Conservation (phyloP, 2,329 filamentous ascomycete genomes). For the Botryotinia globosa region DNA sequence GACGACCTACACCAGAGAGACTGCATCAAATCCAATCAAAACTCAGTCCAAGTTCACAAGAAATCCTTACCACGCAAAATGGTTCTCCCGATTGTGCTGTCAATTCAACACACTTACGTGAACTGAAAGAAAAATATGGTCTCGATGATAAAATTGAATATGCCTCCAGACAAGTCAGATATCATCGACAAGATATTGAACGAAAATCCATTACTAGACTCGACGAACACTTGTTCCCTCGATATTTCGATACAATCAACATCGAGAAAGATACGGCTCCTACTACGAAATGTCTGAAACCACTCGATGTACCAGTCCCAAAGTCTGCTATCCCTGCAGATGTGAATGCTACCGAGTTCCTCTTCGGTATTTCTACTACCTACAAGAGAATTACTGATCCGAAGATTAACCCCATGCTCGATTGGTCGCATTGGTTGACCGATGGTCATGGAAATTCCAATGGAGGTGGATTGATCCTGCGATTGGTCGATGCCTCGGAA, state of each 20-base stretch:
- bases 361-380: constrained; percentile 59
- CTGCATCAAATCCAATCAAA: constrained; percentile 23
- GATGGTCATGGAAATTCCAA: constrained; percentile 55
- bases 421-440: constrained; percentile 61
- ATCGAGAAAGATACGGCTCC: constrained; percentile 43
- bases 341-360: constrained; percentile 55
- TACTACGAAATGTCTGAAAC: constrained; percentile 48
- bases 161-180: constrained; percentile 54
- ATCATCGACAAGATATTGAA: constrained; percentile 49
- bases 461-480: constrained; percentile 54
- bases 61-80: constrained; percentile 10
- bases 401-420: constrained; percentile 52
- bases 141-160: constrained; percentile 54
- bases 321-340: constrained; percentile 50
- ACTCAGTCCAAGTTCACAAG: constrained; percentile 18
- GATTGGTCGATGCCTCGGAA: constrained; percentile 52
- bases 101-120: constrained; percentile 47
- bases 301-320: constrained; percentile 51
- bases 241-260: constrained; percentile 49
- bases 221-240: constrained; percentile 46
- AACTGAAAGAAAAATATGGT: constrained; percentile 47
- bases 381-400: constrained; percentile 53
- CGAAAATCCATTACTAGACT: constrained; percentile 53
- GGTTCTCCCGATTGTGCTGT: constrained; percentile 44
- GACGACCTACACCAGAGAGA: constrained; percentile 13